Conservation (phyloP, 2,329 filamentous ascomycete genomes). For the Alternaria panax region DNA sequence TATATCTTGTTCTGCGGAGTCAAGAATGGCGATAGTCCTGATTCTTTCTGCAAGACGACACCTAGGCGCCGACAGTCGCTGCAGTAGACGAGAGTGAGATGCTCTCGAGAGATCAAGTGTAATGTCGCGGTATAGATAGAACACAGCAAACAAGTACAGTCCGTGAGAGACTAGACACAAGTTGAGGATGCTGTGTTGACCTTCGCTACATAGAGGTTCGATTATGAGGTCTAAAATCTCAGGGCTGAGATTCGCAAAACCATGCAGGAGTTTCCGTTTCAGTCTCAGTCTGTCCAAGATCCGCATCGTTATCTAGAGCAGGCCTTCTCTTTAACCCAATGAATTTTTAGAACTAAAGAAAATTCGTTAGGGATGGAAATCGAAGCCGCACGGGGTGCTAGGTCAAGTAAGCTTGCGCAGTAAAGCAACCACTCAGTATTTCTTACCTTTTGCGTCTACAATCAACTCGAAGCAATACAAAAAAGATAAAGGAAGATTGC, state of each 20-base stretch:
- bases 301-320: neutral
- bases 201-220: neutral
- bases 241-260: neutral
- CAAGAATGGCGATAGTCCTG: neutral
- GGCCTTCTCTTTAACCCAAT: neutral
- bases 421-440: neutral
- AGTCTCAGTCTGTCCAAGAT: neutral
- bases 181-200: neutral
- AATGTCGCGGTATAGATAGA: constrained; percentile 7
- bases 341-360: neutral
- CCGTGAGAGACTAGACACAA: constrained; percentile 4
- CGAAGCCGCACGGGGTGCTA: neutral
- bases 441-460: neutral
- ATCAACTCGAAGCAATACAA: neutral
- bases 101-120: neutral
- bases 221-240: constrained; percentile 3
- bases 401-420: neutral
- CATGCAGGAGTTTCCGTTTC: neutral
- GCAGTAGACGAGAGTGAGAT: neutral
- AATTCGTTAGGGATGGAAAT: neutral
- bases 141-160: constrained; percentile 2
- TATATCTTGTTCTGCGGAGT: neutral
- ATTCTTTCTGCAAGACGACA: constrained; percentile 5
- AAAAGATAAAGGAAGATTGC: neutral
- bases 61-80: neutral